Conservation (phyloP, 352 stramenopile genomes). For the Hyaloperonospora brassicae region DNA sequence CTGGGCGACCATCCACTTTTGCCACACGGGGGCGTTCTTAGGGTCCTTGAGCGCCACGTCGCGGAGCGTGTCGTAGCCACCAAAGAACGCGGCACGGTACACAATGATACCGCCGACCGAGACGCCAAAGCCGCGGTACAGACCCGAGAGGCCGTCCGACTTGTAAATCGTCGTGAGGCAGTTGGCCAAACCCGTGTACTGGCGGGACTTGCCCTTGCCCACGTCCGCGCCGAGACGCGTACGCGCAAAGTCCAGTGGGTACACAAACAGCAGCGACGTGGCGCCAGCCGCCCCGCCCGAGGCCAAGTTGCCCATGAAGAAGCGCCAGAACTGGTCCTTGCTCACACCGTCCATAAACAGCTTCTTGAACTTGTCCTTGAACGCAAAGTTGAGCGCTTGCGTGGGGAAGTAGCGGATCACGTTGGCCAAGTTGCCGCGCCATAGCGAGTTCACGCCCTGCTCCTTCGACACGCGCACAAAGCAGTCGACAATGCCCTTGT, state of each 20-base stretch:
- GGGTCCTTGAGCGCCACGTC: conserved; percentile 79
- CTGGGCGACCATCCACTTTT: conserved; percentile 90
- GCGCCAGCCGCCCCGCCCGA: conserved; percentile 95
- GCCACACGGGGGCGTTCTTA: conserved; percentile 80
- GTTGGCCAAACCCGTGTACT: conserved; percentile 97
- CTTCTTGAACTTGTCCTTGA: conserved; percentile 93
- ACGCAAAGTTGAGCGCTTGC: conserved; percentile 90
- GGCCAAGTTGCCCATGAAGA: conserved; percentile 97
- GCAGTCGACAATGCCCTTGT: conserved; percentile 89
- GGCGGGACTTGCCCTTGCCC: conserved; percentile 92
- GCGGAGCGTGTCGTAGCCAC: conserved; percentile 96
- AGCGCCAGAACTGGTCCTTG: conserved; percentile 97
- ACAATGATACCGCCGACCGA: conserved; percentile 98
- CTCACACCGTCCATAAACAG: conserved; percentile 80
- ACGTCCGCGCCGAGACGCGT: conserved; percentile 98
- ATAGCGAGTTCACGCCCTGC: conserved; percentile 85
- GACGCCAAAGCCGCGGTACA: conserved; percentile 99
- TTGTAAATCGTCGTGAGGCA: conserved; percentile 95
- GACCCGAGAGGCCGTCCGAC: conserved; percentile 78
- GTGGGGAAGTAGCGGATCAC: conserved; percentile 91
- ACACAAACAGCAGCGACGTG: conserved; percentile 94
- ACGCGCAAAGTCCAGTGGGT: conserved; percentile 97
- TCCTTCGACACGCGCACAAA: conserved; percentile 84
- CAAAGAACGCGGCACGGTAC: conserved; percentile 98
- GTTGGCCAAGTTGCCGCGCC: conserved; percentile 88